Evolutionary conservation across 2,329 filamentous ascomycete genomes (phyloP).

Genomic region (Botryotinia globosa): DNA sequence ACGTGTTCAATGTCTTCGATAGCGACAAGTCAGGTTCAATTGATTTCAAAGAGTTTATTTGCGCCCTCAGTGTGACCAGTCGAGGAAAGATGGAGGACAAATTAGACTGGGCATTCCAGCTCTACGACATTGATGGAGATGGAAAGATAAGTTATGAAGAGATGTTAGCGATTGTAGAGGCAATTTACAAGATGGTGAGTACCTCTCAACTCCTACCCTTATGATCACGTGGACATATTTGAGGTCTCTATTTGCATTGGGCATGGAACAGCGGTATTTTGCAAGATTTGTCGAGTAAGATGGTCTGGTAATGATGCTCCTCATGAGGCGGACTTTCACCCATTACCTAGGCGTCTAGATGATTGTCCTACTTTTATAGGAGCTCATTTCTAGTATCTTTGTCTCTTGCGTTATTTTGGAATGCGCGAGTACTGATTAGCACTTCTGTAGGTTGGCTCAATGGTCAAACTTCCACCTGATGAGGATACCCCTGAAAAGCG

Average conservation of each 20-base stretch:
- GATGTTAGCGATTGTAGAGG: slow-evolving; percentile 98
- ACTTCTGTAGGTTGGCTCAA: slow-evolving; percentile 78
- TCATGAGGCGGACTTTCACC: not conserved
- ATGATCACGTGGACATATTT: not conserved
- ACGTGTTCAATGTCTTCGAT: slow-evolving; percentile 99
- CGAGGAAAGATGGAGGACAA: slow-evolving; percentile 99
- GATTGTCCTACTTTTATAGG: not conserved
- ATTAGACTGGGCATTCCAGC: slow-evolving; percentile 97
- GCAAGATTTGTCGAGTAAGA: not conserved
- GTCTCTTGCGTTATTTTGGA: too few species aligned
- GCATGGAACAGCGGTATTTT: not conserved
- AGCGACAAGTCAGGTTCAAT: slow-evolving; percentile 96
- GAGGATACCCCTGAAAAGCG: slow-evolving; percentile 99
- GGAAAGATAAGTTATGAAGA: slow-evolving; percentile 99
- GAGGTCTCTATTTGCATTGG: not conserved
- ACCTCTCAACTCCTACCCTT: not conserved
- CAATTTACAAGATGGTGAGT: slow-evolving; percentile 98
- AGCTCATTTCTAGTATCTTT: not conserved
- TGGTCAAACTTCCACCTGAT: slow-evolving; percentile 98
- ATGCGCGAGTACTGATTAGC: slow-evolving; percentile 15
- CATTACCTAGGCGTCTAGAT: not conserved
- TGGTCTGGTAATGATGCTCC: not conserved
- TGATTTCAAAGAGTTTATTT: slow-evolving; percentile 99
- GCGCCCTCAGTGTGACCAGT: slow-evolving; percentile 92
- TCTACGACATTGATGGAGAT: slow-evolving; percentile 98